Evolutionary conservation across 495 filamentous ascomycete species (phyloP).

Genomic region (Barbatosphaeria neglecta): DNA sequence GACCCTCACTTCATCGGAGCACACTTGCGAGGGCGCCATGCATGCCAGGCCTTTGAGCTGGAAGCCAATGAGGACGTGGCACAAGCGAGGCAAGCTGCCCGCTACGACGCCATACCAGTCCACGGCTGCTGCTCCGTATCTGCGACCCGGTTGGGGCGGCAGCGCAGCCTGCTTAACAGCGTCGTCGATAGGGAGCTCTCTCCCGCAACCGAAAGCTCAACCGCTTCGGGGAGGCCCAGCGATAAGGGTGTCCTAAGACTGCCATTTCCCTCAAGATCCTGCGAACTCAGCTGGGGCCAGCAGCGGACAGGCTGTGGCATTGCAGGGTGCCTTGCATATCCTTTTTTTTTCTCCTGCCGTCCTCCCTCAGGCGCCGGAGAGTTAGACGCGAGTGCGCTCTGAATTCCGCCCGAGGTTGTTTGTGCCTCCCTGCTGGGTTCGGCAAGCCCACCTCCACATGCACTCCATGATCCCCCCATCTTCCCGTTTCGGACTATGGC

Average conservation of each 20-base stretch:
- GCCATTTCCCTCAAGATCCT: no score
- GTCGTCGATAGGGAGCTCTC: not conserved
- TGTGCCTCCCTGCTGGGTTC: not conserved
- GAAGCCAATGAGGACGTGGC: not conserved
- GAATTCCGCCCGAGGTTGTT: not conserved
- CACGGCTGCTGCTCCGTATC: no score
- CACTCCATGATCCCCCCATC: not conserved
- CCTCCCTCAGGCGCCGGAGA: not conserved
- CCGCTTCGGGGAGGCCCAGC: no score
- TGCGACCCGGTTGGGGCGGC: not conserved
- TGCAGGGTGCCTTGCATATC: not conserved
- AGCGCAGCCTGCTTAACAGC: not conserved
- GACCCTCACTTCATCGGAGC: not conserved
- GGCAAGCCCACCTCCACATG: not conserved
- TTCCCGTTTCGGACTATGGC: no score
- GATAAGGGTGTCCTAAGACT: no score
- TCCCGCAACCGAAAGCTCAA: no score
- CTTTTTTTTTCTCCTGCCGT: not conserved
- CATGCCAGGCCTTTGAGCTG: not conserved
- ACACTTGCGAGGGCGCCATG: no score
- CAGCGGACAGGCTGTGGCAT: not conserved
- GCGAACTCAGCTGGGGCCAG: not conserved
- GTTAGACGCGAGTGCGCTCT: not conserved
- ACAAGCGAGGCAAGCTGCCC: not conserved
- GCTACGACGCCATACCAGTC: no score